A percentile compares a stretch with the other conserved stretches of the same genome.
Conservation (phyloP, 345 rosid species). For the Brassica nigra region DNA sequence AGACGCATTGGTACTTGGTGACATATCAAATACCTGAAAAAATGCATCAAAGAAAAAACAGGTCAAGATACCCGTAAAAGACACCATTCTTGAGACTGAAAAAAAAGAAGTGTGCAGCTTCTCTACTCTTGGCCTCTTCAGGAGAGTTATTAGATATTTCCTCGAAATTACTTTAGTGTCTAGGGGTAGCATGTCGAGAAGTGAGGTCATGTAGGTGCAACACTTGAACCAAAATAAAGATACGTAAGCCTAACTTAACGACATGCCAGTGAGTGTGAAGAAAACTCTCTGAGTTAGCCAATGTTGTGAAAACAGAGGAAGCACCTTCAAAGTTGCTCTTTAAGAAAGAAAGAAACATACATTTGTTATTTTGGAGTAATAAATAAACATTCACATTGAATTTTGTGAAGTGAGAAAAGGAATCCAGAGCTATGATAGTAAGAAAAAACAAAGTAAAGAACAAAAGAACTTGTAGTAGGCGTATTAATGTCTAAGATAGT, state of each 20-base stretch:
- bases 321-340: not conserved
- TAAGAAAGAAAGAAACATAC: not conserved
- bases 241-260: no score
- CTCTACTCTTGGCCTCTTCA: constrained; percentile 18
- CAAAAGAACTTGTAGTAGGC: no score
- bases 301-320: not conserved
- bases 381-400: not conserved
- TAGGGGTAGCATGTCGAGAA: no score
- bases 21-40: not conserved
- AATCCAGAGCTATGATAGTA: not conserved
- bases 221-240: no score
- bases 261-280: no score
- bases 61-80: not conserved
- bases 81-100: constrained; percentile 3
- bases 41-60: not conserved
- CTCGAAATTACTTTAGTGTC: no score
- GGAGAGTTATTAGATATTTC: constrained; percentile 16
- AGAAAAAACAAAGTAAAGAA: not conserved
- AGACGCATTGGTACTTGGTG: not conserved
- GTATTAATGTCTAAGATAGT: not conserved
- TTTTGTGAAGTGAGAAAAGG: not conserved
- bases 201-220: no score
- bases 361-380: not conserved
- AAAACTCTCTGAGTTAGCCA: no score
- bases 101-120: constrained; percentile 24